Evolutionary conservation across 306 rosid species (phyloP).

Genomic region (Hippophae tibetana): DNA sequence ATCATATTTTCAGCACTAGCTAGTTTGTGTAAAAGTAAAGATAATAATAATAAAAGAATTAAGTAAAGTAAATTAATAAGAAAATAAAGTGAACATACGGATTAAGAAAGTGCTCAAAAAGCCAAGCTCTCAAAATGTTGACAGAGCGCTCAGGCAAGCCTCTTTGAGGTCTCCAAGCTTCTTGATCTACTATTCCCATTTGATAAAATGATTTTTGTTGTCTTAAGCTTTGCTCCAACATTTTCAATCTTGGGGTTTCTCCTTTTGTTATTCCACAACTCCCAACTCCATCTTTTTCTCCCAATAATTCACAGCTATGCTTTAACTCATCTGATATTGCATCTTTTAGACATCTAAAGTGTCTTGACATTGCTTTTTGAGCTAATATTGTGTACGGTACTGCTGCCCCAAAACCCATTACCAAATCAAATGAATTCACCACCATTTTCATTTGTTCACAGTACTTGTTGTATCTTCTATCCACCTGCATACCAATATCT

Average conservation of each 20-base stretch:
- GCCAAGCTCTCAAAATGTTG: constrained; percentile 96
- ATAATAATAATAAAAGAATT: background rate
- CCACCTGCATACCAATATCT: constrained; percentile 47
- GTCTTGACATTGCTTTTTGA: constrained; percentile 93
- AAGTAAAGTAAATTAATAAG: background rate
- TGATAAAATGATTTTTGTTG: constrained; percentile 93
- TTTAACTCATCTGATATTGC: constrained; percentile 58
- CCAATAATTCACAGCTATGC: constrained; percentile 66
- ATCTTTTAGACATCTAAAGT: constrained; percentile 90
- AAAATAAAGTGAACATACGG: constrained; percentile 52
- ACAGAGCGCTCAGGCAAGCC: constrained; percentile 98
- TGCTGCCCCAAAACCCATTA: constrained; percentile 91
- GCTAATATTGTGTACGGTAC: constrained; percentile 88
- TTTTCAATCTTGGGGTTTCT: constrained; percentile 90
- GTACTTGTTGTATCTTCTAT: constrained; percentile 80
- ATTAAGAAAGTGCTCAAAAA: constrained; percentile 95
- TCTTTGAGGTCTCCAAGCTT: constrained; percentile 98
- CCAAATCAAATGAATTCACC: constrained; percentile 78
- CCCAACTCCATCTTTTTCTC: constrained; percentile 82
- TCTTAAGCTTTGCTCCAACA: constrained; percentile 74
- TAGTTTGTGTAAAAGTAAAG: too few species aligned
- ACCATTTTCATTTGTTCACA: constrained; percentile 98
- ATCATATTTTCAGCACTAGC: too few species aligned
- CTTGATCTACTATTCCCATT: constrained; percentile 98
- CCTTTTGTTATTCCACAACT: constrained; percentile 75